Base-by-base conservation (phyloP, 2,329 filamentous ascomycete species). In the Lachnellula hyalina region DNA sequence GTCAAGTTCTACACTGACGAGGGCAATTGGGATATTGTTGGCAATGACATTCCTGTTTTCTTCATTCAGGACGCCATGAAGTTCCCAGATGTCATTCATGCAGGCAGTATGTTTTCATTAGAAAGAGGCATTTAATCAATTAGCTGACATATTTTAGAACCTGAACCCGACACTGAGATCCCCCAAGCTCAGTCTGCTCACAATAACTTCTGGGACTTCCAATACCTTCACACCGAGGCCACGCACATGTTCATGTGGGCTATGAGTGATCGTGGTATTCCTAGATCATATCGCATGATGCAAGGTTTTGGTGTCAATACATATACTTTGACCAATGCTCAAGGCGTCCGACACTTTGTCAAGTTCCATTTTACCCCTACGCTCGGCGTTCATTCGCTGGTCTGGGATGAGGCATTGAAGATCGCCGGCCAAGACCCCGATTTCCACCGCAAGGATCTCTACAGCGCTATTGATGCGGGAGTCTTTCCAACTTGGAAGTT, bases 291-390 rank as follows among this genome's bases (percentile, higher is more conserved):
- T 71, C 83, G 89, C 23, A 91, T 91, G 87, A 91, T 93, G 86
- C 87, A 93, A 62, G 89, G 89, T 0, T 93, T 92, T 54, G 88
- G 89, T 52, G 89, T 93, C 62, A 91, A 93, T 71, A 92, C 89
- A 0, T 93, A 77, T 64, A 87, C 81, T 0, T 76, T 91, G 2
- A 75, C 77, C 57, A 90, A 90, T 57, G 79, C 77, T 23, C 77
- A 86, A 60, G 87, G 86, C 21, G 80, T 88, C 67, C 78, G 85
- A 1, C 77, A 81, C 54, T 90, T 91, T 61, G 85, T 89, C 69
- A 93, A 93, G 71, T 92, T 91, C 67, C 82, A 86, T 67, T 91
- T 81, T 65, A 90, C 82, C 0, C 87, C 89, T 0, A 82, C 86
- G 53, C 78, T 91, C 0, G 89, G 89, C 51, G 85, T 90, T 0